Evolutionary conservation across 2,329 filamentous ascomycete species (phyloP), one percentile per base, ranked within the genome.

Genomic region (Penicillium palitans): DNA sequence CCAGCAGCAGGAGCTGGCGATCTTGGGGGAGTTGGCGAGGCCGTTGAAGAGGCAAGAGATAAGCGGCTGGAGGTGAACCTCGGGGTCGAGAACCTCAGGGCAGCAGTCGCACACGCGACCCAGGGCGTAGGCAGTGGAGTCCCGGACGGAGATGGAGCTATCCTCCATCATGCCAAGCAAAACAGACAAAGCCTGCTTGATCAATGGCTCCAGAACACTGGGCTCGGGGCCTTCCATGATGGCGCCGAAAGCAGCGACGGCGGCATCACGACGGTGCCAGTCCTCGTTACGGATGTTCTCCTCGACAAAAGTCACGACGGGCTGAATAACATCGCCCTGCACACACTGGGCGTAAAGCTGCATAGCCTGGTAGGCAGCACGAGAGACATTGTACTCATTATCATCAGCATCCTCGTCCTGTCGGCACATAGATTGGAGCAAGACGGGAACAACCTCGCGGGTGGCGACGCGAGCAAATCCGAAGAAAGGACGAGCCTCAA

Each of bases 221-320:
- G 96, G 90, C 59, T 98, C 95, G 1, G 95, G 95, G 27, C 95
- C 95, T 73, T 99, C 95, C 93, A 99, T 97, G 69, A 99, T 98
- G 66, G 93, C 95, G 63, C 95, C 95, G 68, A 99, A 98, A 19
- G 95, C 93, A 59, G 95, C 96, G 33, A 99, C 95, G 51, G 95
- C 93, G 53, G 95, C 95, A 79, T 99, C 95, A 68, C 95, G 87
- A 75, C 88, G 86, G 75, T 96, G 93, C 95, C 95, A 99, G 77
- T 98, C 91, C 57, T 96, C 91, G 59, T 86, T 86, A 64, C 92
- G 88, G 51, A 99, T 84, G 79, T 98, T 93, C 70, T 84, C 83
- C 81, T 99, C 95, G 52, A 99, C 93, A 71, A 98, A 99, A 59
- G 85, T 79, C 57, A 99, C 86, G 31, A 99, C 93, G 8, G 91